Base-by-base conservation (phyloP, 257 asterid species). In the Solanum virginianum region DNA sequence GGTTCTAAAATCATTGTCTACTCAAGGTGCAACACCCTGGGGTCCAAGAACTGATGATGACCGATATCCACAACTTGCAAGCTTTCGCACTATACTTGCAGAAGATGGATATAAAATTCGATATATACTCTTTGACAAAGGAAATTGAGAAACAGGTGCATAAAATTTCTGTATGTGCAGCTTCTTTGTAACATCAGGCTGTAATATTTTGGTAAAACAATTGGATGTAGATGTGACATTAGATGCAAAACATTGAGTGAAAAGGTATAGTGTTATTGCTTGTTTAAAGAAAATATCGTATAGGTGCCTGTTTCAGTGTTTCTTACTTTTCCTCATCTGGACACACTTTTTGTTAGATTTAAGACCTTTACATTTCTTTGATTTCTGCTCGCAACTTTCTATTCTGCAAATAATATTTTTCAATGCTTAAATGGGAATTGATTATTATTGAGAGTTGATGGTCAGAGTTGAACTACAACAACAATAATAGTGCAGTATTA, bases 71-170 rank as follows among this genome's bases (percentile, higher is more conserved):
- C 80, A 97, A 97, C 88, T 86, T 97, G 94, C 94, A 95, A 92
- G 97, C 97, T 87, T 95, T 95, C 68, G 98, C 98, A 82, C 84
- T 95, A 26, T 97, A 88, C 89, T 92, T 97, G 95, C 99, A 97
- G 88, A 97, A 94, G 93, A 97, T 96, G 69, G 98, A 97, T 89
- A 90, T 97, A 89, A 95, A 89, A 77, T 97, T 97, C 16, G 99
- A 97, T 91, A 92, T 97, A 32, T 95, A 68, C 89, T 95, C 99
- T 83, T 92, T 95, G 75, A 97, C 98, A 68, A 95, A 92, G 92
- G 99, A 97, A 89, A 95, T 97, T 94, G 99, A 97, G 92, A 97
- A 88, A 89, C 99, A 97, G 98, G 98, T 97, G 43, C 22, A 32
- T 75, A 51, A 75, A 49, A 49, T 49, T 75, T 51, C 62, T 51